These are phyloP conservation scores for Cryptosporidium baileyi DNA, from an alignment of 169 alveolate species.

Conservation along the genomic window DNA sequence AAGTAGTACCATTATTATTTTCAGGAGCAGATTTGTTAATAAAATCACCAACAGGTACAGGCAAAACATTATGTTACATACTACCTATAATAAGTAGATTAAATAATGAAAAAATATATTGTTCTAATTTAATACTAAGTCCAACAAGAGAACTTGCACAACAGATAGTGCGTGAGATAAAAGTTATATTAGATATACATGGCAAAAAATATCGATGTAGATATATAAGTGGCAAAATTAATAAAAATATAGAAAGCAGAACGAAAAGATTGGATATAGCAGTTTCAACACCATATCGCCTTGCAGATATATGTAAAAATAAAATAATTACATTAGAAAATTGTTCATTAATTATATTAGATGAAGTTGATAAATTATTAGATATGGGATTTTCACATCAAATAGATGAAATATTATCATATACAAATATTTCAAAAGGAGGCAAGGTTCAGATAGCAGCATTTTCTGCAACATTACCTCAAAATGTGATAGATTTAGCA, in stretches of 20 bases:
- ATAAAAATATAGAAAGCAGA: constrained; percentile 19
- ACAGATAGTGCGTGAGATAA: constrained; percentile 80
- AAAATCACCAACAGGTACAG: constrained; percentile 89
- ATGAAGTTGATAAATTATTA: constrained; percentile 83
- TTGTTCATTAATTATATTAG: constrained; percentile 79
- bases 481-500: constrained; percentile 75
- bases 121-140: constrained; percentile 77
- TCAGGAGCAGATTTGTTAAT: constrained; percentile 80
- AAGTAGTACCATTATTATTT: constrained; percentile 80
- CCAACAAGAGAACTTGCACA: constrained; percentile 90
- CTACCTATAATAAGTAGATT: constrained; percentile 81
- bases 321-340: constrained; percentile 70
- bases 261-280: constrained; percentile 69
- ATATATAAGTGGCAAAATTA: constrained; percentile 38
- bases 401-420: constrained; percentile 72
- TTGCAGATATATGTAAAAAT: constrained; percentile 75
- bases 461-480: constrained; percentile 86
- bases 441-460: constrained; percentile 70
- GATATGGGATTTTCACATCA: constrained; percentile 80
- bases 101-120: constrained; percentile 18
- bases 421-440: constrained; percentile 65
- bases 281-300: constrained; percentile 75
- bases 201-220: constrained; percentile 62
- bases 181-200: constrained; percentile 44
- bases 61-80: constrained; percentile 89